Percentiles rank a stretch among this genome's conserved stretches.
These are phyloP conservation scores for Fusarium sp. DNA, from an alignment of 2,329 filamentous ascomycete species.

Conservation along the genomic window DNA sequence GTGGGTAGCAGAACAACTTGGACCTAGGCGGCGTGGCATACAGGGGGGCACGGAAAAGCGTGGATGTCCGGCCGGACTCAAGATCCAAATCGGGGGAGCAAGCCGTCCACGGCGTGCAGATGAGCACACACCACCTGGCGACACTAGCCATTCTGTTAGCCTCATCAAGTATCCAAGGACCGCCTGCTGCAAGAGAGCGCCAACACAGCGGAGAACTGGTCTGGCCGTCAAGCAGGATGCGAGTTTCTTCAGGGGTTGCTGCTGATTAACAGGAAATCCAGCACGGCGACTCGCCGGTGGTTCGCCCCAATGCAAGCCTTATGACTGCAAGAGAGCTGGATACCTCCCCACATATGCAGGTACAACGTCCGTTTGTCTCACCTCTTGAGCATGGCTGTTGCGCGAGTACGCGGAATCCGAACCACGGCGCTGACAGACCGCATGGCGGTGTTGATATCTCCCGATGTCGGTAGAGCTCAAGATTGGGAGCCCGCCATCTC, in stretches of 20 bases:
- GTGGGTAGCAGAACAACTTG: slow-evolving; percentile 28
- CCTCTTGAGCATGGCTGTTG: slow-evolving; percentile 15
- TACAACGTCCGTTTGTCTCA: slow-evolving; percentile 22
- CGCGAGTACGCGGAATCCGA: not conserved
- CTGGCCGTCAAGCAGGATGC: slow-evolving; percentile 12
- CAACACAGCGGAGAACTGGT: slow-evolving; percentile 13
- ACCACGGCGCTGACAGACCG: not conserved
- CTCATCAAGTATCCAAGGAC: slow-evolving; percentile 29
- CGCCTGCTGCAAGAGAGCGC: slow-evolving; percentile 8
- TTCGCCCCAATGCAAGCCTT: slow-evolving; percentile 28
- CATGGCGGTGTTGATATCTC: not conserved
- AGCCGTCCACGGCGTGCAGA: slow-evolving; percentile 31
- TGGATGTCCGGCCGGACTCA: slow-evolving; percentile 33
- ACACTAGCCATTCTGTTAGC: slow-evolving; percentile 35
- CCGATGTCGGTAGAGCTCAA: not conserved
- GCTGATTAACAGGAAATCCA: slow-evolving; percentile 22
- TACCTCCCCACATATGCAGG: slow-evolving; percentile 38
- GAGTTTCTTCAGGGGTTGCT: slow-evolving; percentile 14
- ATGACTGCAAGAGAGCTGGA: slow-evolving; percentile 23
- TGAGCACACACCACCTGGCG: slow-evolving; percentile 39
- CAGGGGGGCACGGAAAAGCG: slow-evolving; percentile 39
- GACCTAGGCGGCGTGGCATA: slow-evolving; percentile 26
- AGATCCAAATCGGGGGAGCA: slow-evolving; percentile 40
- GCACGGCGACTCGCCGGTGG: slow-evolving; percentile 14
- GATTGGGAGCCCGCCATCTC: not conserved